Conservation (phyloP, 2,329 filamentous ascomycete genomes). For the Aureobasidium mangrovei region DNA sequence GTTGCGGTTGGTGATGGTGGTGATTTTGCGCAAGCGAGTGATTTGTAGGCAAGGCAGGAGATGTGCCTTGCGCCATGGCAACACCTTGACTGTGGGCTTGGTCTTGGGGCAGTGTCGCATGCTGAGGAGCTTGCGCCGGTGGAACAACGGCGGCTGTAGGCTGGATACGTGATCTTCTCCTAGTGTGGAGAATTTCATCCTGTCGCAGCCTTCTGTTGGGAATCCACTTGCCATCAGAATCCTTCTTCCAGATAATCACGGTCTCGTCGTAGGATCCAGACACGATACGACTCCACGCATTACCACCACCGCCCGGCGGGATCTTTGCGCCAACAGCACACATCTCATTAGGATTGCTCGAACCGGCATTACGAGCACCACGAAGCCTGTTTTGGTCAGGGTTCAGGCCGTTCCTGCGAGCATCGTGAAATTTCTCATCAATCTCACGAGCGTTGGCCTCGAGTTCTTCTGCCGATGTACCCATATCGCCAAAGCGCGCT, state of each 20-base stretch:
- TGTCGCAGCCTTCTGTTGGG: conserved; percentile 52
- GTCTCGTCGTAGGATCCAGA: conserved; percentile 95
- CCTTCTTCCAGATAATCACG: conserved; percentile 88
- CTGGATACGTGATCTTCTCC: conserved; percentile 4
- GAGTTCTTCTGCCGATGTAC: conserved; percentile 69
- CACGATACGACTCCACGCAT: conserved; percentile 86
- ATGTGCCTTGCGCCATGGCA: background rate
- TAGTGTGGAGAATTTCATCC: conserved; percentile 18
- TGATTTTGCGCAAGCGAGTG: background rate
- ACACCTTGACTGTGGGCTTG: background rate
- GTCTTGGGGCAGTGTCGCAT: conserved; percentile 7
- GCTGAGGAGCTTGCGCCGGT: conserved; percentile 16
- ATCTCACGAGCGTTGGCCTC: conserved; percentile 62
- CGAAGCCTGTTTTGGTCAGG: conserved; percentile 26
- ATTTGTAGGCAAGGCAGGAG: background rate
- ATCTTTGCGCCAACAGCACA: conserved; percentile 75
- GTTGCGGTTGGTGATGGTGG: conserved; percentile 17
- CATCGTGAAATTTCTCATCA: conserved; percentile 63
- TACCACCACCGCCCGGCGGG: conserved; percentile 82
- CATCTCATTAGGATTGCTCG: conserved; percentile 64
- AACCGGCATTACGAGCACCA: conserved; percentile 55
- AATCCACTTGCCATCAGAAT: conserved; percentile 72
- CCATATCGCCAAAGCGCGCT: conserved; percentile 83
- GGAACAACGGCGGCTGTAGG: background rate
- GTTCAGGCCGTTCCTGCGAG: conserved; percentile 39